Evolutionary conservation across 192 early-diverging fungal genomes (phyloP), one percentile per base, ranked within the genome.

Genomic region (Chytriomyces sp.): DNA sequence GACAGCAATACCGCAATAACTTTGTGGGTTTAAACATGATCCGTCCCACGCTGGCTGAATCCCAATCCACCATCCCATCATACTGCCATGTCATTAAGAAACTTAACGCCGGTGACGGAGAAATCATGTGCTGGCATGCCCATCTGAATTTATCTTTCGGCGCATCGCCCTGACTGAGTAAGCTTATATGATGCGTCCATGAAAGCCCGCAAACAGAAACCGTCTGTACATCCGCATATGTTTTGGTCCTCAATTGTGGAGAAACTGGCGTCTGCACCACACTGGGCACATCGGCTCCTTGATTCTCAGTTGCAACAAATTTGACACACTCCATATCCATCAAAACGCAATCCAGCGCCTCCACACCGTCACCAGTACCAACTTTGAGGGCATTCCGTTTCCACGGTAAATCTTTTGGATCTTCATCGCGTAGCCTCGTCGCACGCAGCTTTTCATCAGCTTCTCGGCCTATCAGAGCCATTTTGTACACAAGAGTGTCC

Each of bases 131-230:
- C 45, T 71, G 69, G 16, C 26, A 23, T 5, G 11, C 11, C 16
- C 43, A 28, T 23, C 11, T 67, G 18, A 28, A 18, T 46, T 26
- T 26, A 18, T 67, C 44, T n/a, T 11, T 13, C 2, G 23, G 23
- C n/a, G 20, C 45, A 16, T 16, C 11, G 11, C 13, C 10, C 11
- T 43, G 44, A 23, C 24, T 71, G 18, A 71, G 20, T 28, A 57
- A 13, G 26, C 20, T 57, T 3, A 20, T 47, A 45, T 71, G 69
- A 50, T 13, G 13, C 26, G 57, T 60, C 69, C 69, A 71, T 20
- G 69, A 18, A 10, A 71, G 35, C 20, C 69, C 69, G 35, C 69
- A 71, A 3, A 71, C 69, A 24, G 69, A 50, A 59, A 57, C 57
- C 45, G 5, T 8, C 13, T 8, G 1, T 23, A 23, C 24, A 23